Evolutionary conservation across 2,329 filamentous ascomycete species (phyloP).

Genomic region (Neofusicoccum laricinum): DNA sequence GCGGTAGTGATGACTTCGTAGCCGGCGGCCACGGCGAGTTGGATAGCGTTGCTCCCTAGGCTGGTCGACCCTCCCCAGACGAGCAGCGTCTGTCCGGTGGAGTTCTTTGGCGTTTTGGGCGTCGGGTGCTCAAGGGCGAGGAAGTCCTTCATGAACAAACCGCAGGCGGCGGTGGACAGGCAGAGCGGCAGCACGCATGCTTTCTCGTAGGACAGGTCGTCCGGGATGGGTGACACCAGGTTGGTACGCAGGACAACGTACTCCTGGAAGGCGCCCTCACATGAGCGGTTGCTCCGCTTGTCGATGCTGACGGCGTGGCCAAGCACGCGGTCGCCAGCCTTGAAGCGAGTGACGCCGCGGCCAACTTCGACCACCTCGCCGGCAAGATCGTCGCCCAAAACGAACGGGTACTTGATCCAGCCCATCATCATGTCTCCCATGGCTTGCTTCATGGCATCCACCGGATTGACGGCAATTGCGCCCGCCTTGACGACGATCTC

Average conservation of each 20-base stretch:
- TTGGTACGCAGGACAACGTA: background rate
- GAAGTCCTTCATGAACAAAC: slow-evolving; percentile 21
- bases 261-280: background rate
- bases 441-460: slow-evolving; percentile 29
- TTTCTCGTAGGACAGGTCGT: slow-evolving; percentile 25
- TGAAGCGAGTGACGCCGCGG: slow-evolving; percentile 26
- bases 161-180: slow-evolving; percentile 24
- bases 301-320: slow-evolving; percentile 11
- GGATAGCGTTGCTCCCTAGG: slow-evolving; percentile 28
- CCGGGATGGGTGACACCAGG: slow-evolving; percentile 19
- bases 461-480: slow-evolving; percentile 28
- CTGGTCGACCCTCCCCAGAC: slow-evolving; percentile 34
- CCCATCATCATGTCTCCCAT: too few relatives aligned
- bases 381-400: slow-evolving; percentile 30
- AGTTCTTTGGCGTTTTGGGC: slow-evolving; percentile 17
- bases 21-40: slow-evolving; percentile 27
- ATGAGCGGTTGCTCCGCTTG: slow-evolving; percentile 13
- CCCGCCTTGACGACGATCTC: slow-evolving; percentile 26
- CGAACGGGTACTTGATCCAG: slow-evolving; percentile 21
- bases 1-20: slow-evolving; percentile 36
- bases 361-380: slow-evolving; percentile 33
- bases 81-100: slow-evolving; percentile 29
- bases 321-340: slow-evolving; percentile 32
- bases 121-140: slow-evolving; percentile 15
- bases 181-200: slow-evolving; percentile 26